Evolutionary conservation across 192 early-diverging fungal genomes (phyloP), one percentile per base, ranked within the genome.

Genomic region (Coemansia sp.): DNA sequence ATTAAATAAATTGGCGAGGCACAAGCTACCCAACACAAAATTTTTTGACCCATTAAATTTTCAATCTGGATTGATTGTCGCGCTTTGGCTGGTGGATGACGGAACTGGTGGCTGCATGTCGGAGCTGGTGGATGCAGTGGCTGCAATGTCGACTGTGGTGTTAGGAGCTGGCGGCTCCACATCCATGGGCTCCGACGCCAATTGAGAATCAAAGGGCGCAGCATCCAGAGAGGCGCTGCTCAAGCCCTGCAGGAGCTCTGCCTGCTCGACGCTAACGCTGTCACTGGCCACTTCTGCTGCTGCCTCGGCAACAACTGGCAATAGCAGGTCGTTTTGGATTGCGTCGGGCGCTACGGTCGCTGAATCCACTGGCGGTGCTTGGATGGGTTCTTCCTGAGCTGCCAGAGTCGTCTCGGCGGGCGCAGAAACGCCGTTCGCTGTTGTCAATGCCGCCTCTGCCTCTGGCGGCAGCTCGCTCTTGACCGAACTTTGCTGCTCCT

Each of bases 221-320:
- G 45, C 27, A 25, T 47, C 45, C 26, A 47, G 45, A n/a, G 45
- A 47, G 27, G 45, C 45, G 15, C 45, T 47, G 27, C 18, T 30
- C 29, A 47, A 26, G n/a, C 45, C 45, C 27, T 47, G 26, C 6
- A 47, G 23, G 8, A 47, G 45, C 27, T 25, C 45, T 15, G 27
- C 45, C 27, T 47, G 45, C 45, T 47, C 45, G 45, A 25, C 26
- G 11, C 31, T 29, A 47, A 6, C 15, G n/a, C 13, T 29, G 27
- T 31, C 45, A 3, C 9, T 31, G n/a, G n/a, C n/a, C 27, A 30
- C 5, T 5, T 6, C 27, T 3, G 27, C 45, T 9, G n/a, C 19
- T 2, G 45, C 7, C 15, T 30, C 15, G 27, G 6, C 27, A 4
- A 26, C 14, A 11, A 25, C 42, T 9, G 25, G 19, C 42, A 5